A percentile compares a stretch with the other conserved stretches of the same genome.
Conservation (phyloP, 352 stramenopile species). For the Phytophthora citricola region DNA sequence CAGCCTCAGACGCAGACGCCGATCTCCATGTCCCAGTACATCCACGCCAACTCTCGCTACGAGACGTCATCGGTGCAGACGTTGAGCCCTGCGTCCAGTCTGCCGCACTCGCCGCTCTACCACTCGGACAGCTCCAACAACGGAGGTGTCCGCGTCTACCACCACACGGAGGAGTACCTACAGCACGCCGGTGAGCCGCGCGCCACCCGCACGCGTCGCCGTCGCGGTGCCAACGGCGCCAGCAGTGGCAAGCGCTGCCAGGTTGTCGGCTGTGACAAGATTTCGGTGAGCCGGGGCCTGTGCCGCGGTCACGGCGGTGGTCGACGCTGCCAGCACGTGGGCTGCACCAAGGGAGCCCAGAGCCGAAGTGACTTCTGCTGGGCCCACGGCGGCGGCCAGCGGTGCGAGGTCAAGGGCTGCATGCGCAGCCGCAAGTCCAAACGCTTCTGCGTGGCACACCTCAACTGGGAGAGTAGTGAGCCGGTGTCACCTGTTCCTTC, state of each 20-base stretch:
- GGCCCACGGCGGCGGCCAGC: constrained; percentile 67
- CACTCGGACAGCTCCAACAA: constrained; percentile 41
- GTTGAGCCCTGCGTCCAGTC: neutral
- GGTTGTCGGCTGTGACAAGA: constrained; percentile 59
- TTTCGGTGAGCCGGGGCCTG: constrained; percentile 62
- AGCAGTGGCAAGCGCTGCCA: constrained; percentile 69
- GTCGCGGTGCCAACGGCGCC: constrained; percentile 41
- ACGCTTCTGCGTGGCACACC: constrained; percentile 66
- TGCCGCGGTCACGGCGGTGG: constrained; percentile 70
- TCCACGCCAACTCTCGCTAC: constrained; percentile 37
- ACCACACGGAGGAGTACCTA: constrained; percentile 19
- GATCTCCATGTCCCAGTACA: constrained; percentile 34
- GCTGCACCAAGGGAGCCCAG: constrained; percentile 63
- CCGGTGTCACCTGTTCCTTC: constrained; percentile 8
- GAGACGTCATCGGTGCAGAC: constrained; percentile 21
- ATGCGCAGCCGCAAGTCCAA: constrained; percentile 70
- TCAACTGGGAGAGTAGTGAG: constrained; percentile 45
- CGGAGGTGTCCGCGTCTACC: constrained; percentile 25
- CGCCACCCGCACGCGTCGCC: constrained; percentile 27
- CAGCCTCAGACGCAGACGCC: constrained; percentile 16
- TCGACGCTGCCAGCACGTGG: constrained; percentile 54
- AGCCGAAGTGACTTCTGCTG: constrained; percentile 70
- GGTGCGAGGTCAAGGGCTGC: constrained; percentile 66
- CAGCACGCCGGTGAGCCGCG: constrained; percentile 17
- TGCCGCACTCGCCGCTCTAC: constrained; percentile 34